A percentile compares a stretch with the other conserved stretches of the same genome.
phyloP scores from a whole-genome alignment of 192 early-diverging fungal genomes.

The Entophlyctis luteolus region DNA sequence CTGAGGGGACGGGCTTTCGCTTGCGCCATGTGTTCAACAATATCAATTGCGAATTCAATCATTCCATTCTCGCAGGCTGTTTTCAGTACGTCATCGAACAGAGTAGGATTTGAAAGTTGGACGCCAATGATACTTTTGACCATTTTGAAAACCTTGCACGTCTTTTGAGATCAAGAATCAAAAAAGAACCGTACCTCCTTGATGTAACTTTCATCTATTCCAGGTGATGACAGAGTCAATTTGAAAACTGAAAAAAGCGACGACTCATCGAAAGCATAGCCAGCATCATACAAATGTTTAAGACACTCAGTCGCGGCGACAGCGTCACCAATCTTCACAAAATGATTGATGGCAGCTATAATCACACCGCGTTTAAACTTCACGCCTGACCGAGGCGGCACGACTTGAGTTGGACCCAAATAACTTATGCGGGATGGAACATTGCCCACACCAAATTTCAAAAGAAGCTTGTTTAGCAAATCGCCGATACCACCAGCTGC shows the following conservation, averaged over 20 bases:
- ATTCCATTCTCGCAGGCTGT: neutral
- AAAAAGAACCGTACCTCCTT: neutral
- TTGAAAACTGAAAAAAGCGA: conserved; percentile 12
- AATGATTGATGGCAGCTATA: neutral
- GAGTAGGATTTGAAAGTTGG: neutral
- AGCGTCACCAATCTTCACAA: neutral
- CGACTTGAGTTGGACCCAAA: neutral
- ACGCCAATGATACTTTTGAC: conserved; percentile 1
- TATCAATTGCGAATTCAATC: conserved; percentile 2
- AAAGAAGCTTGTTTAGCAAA: neutral
- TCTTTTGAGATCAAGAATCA: neutral
- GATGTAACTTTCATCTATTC: neutral
- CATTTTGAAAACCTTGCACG: conserved; percentile 20
- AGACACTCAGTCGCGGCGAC: neutral
- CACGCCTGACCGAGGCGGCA: neutral
- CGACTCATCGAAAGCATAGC: conserved; percentile 14
- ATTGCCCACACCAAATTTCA: conserved; percentile 5
- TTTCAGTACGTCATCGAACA: conserved; percentile 10
- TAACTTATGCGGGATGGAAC: conserved; percentile 2
- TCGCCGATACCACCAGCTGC: neutral
- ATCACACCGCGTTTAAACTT: neutral
- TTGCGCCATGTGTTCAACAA: conserved; percentile 28
- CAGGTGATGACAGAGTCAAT: neutral
- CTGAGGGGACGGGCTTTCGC: conserved; percentile 4
- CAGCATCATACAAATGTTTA: conserved; percentile 15